Percentiles rank a stretch among this genome's conserved stretches.
phyloP scores from a whole-genome alignment of 371 early-diverging fungal genomes.

The Mycotypha africana region DNA sequence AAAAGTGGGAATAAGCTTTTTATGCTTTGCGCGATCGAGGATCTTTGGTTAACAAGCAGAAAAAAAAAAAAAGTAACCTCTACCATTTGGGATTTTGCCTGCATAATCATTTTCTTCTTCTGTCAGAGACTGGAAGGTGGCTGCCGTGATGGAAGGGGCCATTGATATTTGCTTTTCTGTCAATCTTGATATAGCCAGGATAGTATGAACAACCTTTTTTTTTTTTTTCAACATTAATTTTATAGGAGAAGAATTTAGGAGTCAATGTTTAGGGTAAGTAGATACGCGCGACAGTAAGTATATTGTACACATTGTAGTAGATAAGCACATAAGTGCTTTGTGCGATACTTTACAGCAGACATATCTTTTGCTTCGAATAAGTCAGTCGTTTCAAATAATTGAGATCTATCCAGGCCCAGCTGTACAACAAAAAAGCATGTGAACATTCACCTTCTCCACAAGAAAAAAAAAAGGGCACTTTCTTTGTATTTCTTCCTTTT shows the following conservation, averaged over 20 bases:
- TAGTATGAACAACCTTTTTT: slow-evolving; percentile 38
- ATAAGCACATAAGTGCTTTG: no score
- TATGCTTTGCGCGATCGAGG: no score
- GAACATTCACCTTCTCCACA: background rate
- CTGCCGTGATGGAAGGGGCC: no score
- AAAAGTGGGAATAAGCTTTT: no score
- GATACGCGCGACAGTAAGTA: no score
- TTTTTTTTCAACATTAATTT: no score
- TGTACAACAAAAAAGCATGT: slow-evolving; percentile 7
- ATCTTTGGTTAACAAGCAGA: no score
- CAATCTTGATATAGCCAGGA: slow-evolving; percentile 22
- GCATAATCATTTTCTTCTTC: no score
- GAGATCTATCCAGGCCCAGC: slow-evolving; percentile 67
- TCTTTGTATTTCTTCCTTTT: background rate
- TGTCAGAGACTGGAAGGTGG: no score
- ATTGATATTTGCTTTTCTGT: slow-evolving; percentile 15
- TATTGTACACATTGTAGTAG: background rate
- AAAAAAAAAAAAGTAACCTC: no score
- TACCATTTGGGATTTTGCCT: no score
- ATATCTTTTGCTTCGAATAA: slow-evolving; percentile 87
- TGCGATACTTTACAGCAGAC: slow-evolving; percentile 55
- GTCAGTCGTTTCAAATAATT: slow-evolving; percentile 89
- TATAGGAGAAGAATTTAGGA: background rate
- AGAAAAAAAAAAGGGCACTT: background rate
- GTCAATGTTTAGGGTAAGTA: background rate